Evolutionary conservation across 345 rosid genomes (phyloP).

Genomic region (Euphorbia lathyris): DNA sequence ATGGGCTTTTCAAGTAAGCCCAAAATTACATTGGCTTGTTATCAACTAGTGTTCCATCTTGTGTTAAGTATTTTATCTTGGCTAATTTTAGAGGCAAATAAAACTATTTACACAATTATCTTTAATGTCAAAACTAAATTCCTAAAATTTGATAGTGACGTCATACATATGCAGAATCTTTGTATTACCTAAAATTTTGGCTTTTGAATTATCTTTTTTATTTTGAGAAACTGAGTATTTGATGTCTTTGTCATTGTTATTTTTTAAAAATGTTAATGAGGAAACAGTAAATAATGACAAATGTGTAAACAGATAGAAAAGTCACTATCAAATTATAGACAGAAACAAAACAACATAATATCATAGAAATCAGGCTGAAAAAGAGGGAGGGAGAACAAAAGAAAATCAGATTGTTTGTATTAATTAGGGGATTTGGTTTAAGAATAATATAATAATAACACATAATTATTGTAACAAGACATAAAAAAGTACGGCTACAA

Average conservation of each 20-base stretch:
- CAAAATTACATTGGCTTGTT: no score
- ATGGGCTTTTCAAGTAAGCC: no score
- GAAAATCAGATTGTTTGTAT: background rate
- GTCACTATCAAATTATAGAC: background rate
- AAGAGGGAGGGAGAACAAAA: background rate
- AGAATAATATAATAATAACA: background rate
- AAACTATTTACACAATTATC: no score
- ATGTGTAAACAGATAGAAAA: background rate
- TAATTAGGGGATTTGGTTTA: background rate
- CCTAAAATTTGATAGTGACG: background rate
- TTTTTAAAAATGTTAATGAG: no score
- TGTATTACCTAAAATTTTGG: background rate
- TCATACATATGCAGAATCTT: conserved; percentile 4
- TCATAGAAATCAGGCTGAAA: background rate
- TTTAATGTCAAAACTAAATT: no score
- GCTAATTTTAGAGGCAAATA: no score
- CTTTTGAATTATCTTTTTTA: no score
- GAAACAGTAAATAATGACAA: background rate
- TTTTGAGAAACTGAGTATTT: background rate
- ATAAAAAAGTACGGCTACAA: background rate
- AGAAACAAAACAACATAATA: background rate
- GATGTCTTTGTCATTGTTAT: background rate
- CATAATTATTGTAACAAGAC: background rate
- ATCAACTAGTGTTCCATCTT: no score
- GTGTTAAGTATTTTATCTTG: no score